Evolutionary conservation across 768 basidiomycete species (phyloP), one percentile per base, ranked within the genome.

Genomic region (Podaxis sp.): DNA sequence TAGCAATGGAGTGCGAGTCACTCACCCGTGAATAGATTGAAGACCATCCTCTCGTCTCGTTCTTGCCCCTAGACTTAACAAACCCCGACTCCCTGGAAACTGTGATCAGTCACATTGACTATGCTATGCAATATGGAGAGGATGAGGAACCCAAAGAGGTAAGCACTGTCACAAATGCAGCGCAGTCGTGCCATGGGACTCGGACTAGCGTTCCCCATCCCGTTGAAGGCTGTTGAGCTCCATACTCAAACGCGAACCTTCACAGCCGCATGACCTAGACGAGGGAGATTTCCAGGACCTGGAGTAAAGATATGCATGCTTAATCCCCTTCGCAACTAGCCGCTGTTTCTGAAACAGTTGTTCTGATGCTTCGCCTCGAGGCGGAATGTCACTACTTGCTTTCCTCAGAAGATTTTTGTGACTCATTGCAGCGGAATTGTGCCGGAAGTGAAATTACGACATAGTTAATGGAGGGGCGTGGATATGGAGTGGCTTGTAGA

Each of bases 121-220:
- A 94, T 69, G 91, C 94, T 63, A 95, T 99, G 88, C 97, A 99
- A 73, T 99, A 97, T 70, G 96, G 96, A 38, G 96, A 99, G 78
- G 94, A 96, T 63, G 96, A 99, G 73, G 96, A 99, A 71, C 96
- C 96, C 15, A 95, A 90, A 80, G 93, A 93, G 86, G 92, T 91
- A 70, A 62, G 80, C 61, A 19, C 44, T 36, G 61, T 53, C 13
- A 60, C 46, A 54, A 52, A 13, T 28, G 12, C 12, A 44, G 24
- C 19, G 38, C 46, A 19, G 22, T 56, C 9, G 30, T 26, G 38
- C 54, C 59, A 61, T 59, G 42, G 26, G 33, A 15, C 60, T 17
- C 33, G 15, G 33, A 59, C 57, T 62, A 4, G 58, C 4, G 51
- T n/a, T 36, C 28, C 44, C 13, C 30, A 13, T 33, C 11, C 52